phyloP scores from a whole-genome alignment of 2,329 filamentous ascomycete species.

The Sordariomycetes sp. region DNA sequence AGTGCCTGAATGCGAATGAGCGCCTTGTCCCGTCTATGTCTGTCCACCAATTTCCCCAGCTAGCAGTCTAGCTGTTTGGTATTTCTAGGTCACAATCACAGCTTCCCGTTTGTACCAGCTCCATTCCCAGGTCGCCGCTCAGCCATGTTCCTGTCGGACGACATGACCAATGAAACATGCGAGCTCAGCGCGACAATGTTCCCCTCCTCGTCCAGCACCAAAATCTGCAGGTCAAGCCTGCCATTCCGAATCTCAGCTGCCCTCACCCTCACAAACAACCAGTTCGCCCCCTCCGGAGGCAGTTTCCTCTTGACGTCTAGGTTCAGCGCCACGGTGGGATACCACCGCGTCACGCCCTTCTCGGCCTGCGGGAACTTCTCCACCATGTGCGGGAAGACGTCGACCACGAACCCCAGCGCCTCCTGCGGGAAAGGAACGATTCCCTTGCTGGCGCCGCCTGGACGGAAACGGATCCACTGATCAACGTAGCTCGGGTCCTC shows the following conservation, averaged over 20 bases:
- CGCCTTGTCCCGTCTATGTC: neutral
- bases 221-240: constrained; percentile 60
- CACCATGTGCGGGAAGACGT: constrained; percentile 55
- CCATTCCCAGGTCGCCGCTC: neutral
- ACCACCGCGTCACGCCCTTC: constrained; percentile 42
- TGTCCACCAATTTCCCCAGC: neutral
- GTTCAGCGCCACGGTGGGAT: constrained; percentile 63
- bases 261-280: constrained; percentile 53
- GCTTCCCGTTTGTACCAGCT: neutral
- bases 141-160: constrained; percentile 8
- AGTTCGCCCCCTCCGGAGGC: constrained; percentile 55
- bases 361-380: constrained; percentile 18
- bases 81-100: neutral
- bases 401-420: constrained; percentile 50
- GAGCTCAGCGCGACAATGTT: constrained; percentile 15
- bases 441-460: constrained; percentile 22
- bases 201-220: constrained; percentile 39
- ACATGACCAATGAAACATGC: constrained; percentile 8
- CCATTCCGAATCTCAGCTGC: constrained; percentile 58
- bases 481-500: constrained; percentile 23
- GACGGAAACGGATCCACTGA: constrained; percentile 53
- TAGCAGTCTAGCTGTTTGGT: neutral
- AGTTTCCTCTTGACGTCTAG: constrained; percentile 65
- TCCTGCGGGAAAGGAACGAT: constrained; percentile 43
- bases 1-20: too few species aligned